phyloP scores from a whole-genome alignment of 352 stramenopile species.

The Phytophthora cactorum region DNA sequence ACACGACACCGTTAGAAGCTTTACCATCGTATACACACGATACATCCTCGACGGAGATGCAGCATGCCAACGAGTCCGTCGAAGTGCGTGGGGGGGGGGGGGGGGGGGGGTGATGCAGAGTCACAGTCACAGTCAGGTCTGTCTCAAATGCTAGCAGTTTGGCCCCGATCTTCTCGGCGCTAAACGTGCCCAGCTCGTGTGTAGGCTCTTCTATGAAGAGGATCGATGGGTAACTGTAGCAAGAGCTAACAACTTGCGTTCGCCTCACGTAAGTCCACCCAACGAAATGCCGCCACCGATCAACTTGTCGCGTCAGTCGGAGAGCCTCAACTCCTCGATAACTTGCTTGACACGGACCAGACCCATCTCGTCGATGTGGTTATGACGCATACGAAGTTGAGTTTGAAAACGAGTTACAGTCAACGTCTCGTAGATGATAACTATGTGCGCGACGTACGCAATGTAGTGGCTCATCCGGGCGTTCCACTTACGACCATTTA shows the following conservation, averaged over 20 bases:
- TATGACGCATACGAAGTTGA: slow-evolving; percentile 71
- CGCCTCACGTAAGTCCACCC: slow-evolving; percentile 71
- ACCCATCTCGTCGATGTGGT: slow-evolving; percentile 33
- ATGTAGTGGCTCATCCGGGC: slow-evolving; percentile 39
- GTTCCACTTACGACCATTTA: slow-evolving; percentile 69
- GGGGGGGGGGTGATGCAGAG: slow-evolving; percentile 92
- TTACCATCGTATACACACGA: slow-evolving; percentile 66
- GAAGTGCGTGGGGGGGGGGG: too few relatives aligned
- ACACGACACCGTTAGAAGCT: slow-evolving; percentile 48
- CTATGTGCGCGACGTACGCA: slow-evolving; percentile 83
- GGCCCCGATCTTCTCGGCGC: slow-evolving; percentile 60
- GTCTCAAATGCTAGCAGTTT: slow-evolving; percentile 73
- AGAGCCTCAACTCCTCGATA: slow-evolving; percentile 64
- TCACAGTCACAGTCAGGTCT: slow-evolving; percentile 88
- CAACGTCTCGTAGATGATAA: slow-evolving; percentile 88
- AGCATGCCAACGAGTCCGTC: slow-evolving; percentile 63
- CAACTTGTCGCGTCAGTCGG: slow-evolving; percentile 46
- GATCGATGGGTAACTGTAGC: slow-evolving; percentile 82
- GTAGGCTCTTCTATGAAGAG: slow-evolving; percentile 91
- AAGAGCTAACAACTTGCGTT: slow-evolving; percentile 86
- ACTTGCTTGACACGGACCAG: slow-evolving; percentile 62
- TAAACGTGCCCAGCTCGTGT: slow-evolving; percentile 64
- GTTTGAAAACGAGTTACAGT: slow-evolving; percentile 92
- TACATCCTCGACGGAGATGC: slow-evolving; percentile 56
- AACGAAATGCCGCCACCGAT: slow-evolving; percentile 63